These are phyloP conservation scores for Aspergillus olivimuriae DNA, from an alignment of 495 filamentous ascomycete genomes.

Conservation along the genomic window DNA sequence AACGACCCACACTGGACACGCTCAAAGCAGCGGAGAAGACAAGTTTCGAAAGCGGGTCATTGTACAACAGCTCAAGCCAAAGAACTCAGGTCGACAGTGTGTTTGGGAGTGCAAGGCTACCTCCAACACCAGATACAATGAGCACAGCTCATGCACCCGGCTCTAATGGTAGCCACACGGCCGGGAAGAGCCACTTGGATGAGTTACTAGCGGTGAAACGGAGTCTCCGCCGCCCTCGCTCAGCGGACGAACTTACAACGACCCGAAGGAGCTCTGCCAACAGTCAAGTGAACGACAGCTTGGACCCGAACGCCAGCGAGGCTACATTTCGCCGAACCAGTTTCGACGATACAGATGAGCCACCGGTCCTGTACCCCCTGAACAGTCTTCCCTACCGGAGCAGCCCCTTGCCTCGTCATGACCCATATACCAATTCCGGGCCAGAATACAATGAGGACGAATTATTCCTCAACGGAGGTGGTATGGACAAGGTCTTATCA, in stretches of 20 bases:
- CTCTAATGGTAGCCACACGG: conserved; percentile 31
- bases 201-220: conserved; percentile 11
- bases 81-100: conserved; percentile 25
- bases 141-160: conserved; percentile 32
- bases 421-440: conserved; percentile 19
- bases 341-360: conserved; percentile 16
- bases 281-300: conserved; percentile 23
- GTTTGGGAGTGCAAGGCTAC: conserved; percentile 31
- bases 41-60: conserved; percentile 16
- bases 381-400: conserved; percentile 26
- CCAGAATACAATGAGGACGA: conserved; percentile 16
- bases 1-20: conserved; percentile 13
- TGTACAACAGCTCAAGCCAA: conserved; percentile 17
- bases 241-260: conserved; percentile 27
- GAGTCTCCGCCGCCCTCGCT: conserved; percentile 28
- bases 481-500: conserved; percentile 14
- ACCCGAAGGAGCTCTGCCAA: conserved; percentile 23
- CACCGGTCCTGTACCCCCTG: conserved; percentile 27
- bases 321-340: conserved; percentile 19
- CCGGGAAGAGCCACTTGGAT: conserved; percentile 18
- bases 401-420: conserved; percentile 20
- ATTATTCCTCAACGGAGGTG: conserved; percentile 15
- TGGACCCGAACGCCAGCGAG: conserved; percentile 29
- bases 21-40: conserved; percentile 11
- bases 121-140: conserved; percentile 43